phyloP scores from a whole-genome alignment of 1,139 yeast species.

The Suhomyces ambrosiae region DNA sequence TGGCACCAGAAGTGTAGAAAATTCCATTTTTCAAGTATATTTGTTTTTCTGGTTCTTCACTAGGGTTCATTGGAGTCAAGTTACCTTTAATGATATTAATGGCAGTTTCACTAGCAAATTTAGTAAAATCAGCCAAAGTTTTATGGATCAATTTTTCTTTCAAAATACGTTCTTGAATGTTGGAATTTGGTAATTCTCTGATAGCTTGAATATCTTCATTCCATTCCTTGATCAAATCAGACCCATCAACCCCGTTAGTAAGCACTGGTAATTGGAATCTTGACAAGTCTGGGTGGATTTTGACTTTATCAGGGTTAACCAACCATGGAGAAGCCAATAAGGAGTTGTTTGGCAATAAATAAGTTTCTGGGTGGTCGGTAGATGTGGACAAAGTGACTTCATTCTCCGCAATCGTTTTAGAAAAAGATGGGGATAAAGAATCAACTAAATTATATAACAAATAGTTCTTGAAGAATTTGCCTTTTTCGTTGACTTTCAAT shows the following conservation, averaged over 20 bases:
- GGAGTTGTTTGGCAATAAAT: conserved; percentile 60
- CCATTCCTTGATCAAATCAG: conserved; percentile 71
- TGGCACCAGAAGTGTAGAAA: conserved; percentile 73
- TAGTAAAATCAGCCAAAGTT: conserved; percentile 76
- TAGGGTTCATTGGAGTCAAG: conserved; percentile 76
- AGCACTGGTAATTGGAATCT: conserved; percentile 61
- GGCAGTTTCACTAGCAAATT: conserved; percentile 79
- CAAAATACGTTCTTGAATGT: conserved; percentile 66
- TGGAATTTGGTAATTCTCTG: conserved; percentile 63
- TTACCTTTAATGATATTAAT: conserved; percentile 74
- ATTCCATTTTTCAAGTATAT: conserved; percentile 81
- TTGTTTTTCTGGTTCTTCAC: conserved; percentile 59
- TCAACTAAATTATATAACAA: conserved; percentile 57
- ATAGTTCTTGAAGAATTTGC: conserved; percentile 39
- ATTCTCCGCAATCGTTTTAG: conserved; percentile 41
- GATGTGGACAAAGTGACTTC: conserved; percentile 44
- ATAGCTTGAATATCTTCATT: conserved; percentile 87
- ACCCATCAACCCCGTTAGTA: conserved; percentile 59
- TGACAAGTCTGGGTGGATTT: conserved; percentile 57
- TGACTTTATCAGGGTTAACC: conserved; percentile 35
- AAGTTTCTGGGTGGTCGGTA: conserved; percentile 57
- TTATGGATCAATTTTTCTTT: conserved; percentile 77
- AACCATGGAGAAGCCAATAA: conserved; percentile 79
- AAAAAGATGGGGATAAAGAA: conserved; percentile 56
- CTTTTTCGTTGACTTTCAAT: conserved; percentile 45